These are phyloP conservation scores for Rhododendron griersonianum DNA, from an alignment of 148 eudicot genomes.

Conservation along the genomic window DNA sequence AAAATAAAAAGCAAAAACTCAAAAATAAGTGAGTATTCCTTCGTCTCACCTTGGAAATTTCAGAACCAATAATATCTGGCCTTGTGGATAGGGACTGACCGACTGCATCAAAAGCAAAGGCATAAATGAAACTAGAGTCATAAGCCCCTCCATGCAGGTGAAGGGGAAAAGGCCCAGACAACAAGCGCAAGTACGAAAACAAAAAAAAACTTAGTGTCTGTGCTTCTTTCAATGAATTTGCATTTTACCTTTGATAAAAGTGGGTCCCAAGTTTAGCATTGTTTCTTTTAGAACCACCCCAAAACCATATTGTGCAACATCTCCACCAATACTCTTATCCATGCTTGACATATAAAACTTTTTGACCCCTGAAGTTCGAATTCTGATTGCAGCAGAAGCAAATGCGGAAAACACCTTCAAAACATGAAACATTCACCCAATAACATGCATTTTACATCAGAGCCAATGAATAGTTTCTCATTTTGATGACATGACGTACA, in stretches of 20 bases:
- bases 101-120: conserved; percentile 54
- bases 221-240: neutral
- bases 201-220: neutral
- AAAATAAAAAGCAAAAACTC: neutral
- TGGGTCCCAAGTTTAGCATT: conserved; percentile 80
- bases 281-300: conserved; percentile 84
- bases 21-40: neutral
- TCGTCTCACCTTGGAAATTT: conserved; percentile 67
- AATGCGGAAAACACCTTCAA: conserved; percentile 72
- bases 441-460: conserved; percentile 4
- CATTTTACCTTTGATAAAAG: conserved; percentile 78
- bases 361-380: conserved; percentile 47
- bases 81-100: conserved; percentile 98
- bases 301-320: conserved; percentile 42
- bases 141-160: neutral
- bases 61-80: conserved; percentile 89
- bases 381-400: conserved; percentile 66
- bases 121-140: conserved; percentile 17
- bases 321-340: conserved; percentile 27
- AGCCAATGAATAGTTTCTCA: neutral
- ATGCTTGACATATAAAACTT: conserved; percentile 25
- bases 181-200: neutral
- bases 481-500: neutral
- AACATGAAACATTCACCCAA: conserved; percentile 16
- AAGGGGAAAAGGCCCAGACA: conserved; percentile 8